Percentiles rank a stretch among this genome's conserved stretches.
Conservation (phyloP, 495 filamentous ascomycete genomes). For the Lasiosphaeria ovina region DNA sequence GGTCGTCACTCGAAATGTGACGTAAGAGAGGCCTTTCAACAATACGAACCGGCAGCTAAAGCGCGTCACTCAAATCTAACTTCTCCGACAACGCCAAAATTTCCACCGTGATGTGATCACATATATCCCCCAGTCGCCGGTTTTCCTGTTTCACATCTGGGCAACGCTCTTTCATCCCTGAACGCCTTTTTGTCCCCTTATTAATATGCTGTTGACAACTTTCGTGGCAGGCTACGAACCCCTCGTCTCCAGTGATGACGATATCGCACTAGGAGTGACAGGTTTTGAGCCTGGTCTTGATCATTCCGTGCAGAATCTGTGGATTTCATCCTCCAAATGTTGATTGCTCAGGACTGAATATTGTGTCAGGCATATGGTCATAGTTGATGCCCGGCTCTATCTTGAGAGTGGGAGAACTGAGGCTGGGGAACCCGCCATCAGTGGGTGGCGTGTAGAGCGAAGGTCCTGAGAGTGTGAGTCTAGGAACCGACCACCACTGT, state of each 20-base stretch:
- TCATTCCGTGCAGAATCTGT: neutral
- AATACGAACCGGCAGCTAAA: neutral
- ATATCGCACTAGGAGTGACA: neutral
- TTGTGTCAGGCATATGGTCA: constrained; percentile 31
- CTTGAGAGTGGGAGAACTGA: constrained; percentile 22
- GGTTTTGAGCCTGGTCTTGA: neutral
- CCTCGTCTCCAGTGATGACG: neutral
- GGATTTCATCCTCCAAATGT: constrained; percentile 13
- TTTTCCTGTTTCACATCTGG: neutral
- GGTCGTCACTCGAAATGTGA: neutral
- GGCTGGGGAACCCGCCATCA: constrained; percentile 15
- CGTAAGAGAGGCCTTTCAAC: neutral
- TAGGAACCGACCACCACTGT: neutral
- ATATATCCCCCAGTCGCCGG: neutral
- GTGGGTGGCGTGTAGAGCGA: constrained; percentile 23
- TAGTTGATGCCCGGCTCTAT: constrained; percentile 27
- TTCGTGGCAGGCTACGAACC: neutral
- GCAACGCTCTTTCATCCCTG: neutral
- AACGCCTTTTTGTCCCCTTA: neutral
- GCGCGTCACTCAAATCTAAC: neutral
- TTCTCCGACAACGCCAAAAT: neutral
- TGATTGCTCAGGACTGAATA: constrained; percentile 25
- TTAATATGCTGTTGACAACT: neutral
- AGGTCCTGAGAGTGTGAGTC: constrained; percentile 11
- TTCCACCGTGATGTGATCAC: neutral